Evolutionary conservation across 805 yeast genomes (phyloP).

Genomic region (Yarrowia keelungensis): DNA sequence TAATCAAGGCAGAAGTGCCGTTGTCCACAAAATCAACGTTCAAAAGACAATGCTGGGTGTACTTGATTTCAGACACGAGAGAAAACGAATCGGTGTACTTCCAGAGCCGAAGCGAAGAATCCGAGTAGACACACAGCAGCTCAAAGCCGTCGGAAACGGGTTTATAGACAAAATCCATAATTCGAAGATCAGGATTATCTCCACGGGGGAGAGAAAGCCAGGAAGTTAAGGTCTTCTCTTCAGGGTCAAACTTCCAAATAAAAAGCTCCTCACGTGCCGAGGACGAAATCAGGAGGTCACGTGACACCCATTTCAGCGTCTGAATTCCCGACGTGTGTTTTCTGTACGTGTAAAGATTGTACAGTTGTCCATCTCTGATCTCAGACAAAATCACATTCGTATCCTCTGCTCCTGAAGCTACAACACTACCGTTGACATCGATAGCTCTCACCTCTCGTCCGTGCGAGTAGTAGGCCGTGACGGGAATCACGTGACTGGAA

Average conservation of each 20-base stretch:
- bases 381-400: conserved; percentile 71
- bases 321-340: conserved; percentile 92
- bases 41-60: conserved; percentile 79
- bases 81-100: conserved; percentile 54
- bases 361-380: conserved; percentile 54
- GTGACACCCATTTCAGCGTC: conserved; percentile 59
- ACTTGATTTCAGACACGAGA: conserved; percentile 57
- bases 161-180: conserved; percentile 79
- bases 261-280: conserved; percentile 83
- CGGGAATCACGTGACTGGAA: conserved; percentile 22
- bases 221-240: conserved; percentile 54
- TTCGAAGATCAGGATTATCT: conserved; percentile 79
- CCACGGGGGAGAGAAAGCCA: conserved; percentile 63
- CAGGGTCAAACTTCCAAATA: conserved; percentile 67
- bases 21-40: conserved; percentile 56
- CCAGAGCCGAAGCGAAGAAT: conserved; percentile 77
- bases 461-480: conserved; percentile 68
- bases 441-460: conserved; percentile 90
- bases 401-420: conserved; percentile 89
- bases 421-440: conserved; percentile 32
- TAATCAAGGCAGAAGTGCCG: conserved; percentile 52
- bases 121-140: conserved; percentile 79
- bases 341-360: conserved; percentile 66
- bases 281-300: conserved; percentile 56
- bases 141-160: conserved; percentile 50